These are phyloP conservation scores for Eremothecium cymbalariae DNA, from an alignment of 1,139 yeast genomes.

Conservation along the genomic window DNA sequence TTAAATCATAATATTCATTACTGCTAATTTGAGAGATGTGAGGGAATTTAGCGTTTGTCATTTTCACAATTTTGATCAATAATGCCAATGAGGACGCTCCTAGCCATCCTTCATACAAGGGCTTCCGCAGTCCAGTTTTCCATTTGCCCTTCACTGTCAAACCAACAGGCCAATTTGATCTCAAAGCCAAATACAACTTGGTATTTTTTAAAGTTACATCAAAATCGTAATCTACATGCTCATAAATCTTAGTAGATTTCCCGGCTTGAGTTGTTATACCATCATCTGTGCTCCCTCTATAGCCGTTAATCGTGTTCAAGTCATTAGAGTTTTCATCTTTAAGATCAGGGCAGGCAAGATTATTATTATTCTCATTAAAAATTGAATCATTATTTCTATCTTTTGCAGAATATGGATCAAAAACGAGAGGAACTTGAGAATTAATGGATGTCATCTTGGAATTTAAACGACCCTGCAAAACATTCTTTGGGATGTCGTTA, in stretches of 20 bases:
- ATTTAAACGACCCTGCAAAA: neutral
- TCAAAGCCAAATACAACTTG: constrained; percentile 19
- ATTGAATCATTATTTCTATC: too few species aligned
- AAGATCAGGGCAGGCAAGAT: too few species aligned
- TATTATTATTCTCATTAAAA: too few species aligned
- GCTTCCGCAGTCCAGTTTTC: constrained; percentile 47
- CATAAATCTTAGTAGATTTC: constrained; percentile 20
- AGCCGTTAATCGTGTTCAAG: too few species aligned
- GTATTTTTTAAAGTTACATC: constrained; percentile 14
- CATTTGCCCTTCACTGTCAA: constrained; percentile 53
- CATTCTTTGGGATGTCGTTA: neutral
- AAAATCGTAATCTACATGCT: constrained; percentile 18
- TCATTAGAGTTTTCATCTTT: too few species aligned
- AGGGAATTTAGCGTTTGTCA: constrained; percentile 36
- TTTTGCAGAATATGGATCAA: too few species aligned
- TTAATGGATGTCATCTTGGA: too few species aligned
- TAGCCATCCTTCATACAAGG: constrained; percentile 50
- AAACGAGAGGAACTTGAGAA: too few species aligned
- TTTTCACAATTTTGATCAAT: constrained; percentile 38
- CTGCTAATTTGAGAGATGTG: constrained; percentile 27
- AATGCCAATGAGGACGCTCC: constrained; percentile 47
- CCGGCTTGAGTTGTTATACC: constrained; percentile 6
- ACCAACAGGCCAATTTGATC: constrained; percentile 45
- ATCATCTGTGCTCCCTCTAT: too few species aligned
- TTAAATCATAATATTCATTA: constrained; percentile 28